Base-by-base conservation (phyloP, 1,139 yeast genomes). In the Candida buenavistaensis region DNA sequence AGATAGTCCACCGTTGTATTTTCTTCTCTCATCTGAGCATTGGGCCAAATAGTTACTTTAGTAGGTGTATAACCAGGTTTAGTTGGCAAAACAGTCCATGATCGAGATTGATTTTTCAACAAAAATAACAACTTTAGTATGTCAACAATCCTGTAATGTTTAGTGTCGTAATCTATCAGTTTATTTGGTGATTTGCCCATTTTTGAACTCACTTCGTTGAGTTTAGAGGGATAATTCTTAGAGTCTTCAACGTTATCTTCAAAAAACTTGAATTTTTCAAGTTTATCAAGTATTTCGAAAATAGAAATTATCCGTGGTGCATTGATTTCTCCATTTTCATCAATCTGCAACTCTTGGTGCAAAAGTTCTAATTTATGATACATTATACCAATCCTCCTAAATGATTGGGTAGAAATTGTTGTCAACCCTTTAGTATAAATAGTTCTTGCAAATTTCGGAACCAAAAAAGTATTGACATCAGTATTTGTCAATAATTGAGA, bases 321-420 rank as follows among this genome's bases (percentile, higher is more conserved):
- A 17, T 55, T 58, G 8, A 59, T 32, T 32, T 62, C 64, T 8
- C 63, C 63, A 29, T 72, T 67, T 30, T 65, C 70, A 40, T 62
- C 59, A 48, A 65, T 61, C 53, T 80, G 88, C 15, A 82, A 51
- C 3, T 62, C 50, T 37, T 79, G 62, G 53, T 82, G 86, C 17
- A 82, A 47, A 3, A 66, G 46, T 50, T 79, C 83, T 33, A 82
- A 59, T 44, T 73, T 73, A 33, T 57, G 47, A 14, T 63, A 45
- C 8, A 59, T 52, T 9, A 47, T 45, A 15, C 68, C 67, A 28
- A 71, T 44, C 25, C 50, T 45, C 3, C 48, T 39, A 59, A 69
- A 64, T 2, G 75, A 51, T 5, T 48, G 44, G n/a, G 62, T 52
- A 2, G 72, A 56, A 5, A 68, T 41, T 3, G 51, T 43, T 1